Conservation (phyloP, 192 early-diverging fungal species). For the Coemansia sp. region DNA sequence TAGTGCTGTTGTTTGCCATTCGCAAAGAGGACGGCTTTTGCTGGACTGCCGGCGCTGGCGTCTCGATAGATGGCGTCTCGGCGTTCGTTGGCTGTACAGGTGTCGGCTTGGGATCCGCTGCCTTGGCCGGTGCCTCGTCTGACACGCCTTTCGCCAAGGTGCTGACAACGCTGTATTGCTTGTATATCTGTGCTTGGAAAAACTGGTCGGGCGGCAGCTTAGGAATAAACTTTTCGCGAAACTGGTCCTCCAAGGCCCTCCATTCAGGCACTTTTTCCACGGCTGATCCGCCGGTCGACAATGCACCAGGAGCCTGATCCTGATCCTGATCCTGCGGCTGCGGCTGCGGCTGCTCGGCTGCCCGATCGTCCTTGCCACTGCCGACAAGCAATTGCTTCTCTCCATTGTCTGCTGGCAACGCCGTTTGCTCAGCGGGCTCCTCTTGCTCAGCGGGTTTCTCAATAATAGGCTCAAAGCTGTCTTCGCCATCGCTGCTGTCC, state of each 20-base stretch:
- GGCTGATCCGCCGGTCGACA: neutral
- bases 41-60: neutral
- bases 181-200: constrained; percentile 32
- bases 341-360: neutral
- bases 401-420: neutral
- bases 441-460: constrained; percentile 5
- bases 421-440: neutral
- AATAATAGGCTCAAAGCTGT: constrained; percentile 32
- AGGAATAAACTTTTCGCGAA: constrained; percentile 18
- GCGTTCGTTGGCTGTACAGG: neutral
- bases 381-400: neutral
- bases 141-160: neutral
- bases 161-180: constrained; percentile 23
- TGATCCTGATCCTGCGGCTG: too few relatives aligned
- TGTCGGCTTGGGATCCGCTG: neutral
- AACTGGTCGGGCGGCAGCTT: constrained; percentile 22
- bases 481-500: constrained; percentile 32
- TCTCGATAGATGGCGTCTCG: neutral
- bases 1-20: neutral
- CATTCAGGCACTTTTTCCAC: constrained; percentile 6
- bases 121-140: neutral
- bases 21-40: constrained; percentile 45
- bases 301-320: neutral
- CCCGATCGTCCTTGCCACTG: neutral
- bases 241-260: constrained; percentile 15